phyloP scores from a whole-genome alignment of 2,329 filamentous ascomycete species.

The Neophaeococcomyces mojaviensis region DNA sequence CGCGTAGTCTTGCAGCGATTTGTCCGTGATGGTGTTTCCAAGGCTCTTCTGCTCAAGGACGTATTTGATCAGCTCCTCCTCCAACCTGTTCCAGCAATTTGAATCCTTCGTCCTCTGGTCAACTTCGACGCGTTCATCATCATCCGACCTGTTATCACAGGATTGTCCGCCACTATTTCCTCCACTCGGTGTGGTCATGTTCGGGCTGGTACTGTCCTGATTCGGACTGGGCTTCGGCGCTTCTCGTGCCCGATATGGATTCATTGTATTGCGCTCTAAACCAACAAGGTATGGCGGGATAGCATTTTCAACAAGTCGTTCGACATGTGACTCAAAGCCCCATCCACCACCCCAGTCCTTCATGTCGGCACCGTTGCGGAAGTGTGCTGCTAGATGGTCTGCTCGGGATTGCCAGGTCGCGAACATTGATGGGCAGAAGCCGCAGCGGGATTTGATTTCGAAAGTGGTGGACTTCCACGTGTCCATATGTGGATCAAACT shows the following conservation, averaged over 20 bases:
- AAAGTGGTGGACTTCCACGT: slow-evolving; percentile 46
- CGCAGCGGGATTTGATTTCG: slow-evolving; percentile 40
- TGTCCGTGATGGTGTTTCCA: slow-evolving; percentile 31
- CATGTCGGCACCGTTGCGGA: slow-evolving; percentile 33
- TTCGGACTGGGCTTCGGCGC: background rate
- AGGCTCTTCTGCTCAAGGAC: slow-evolving; percentile 29
- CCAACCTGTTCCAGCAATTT: slow-evolving; percentile 37
- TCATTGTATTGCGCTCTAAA: slow-evolving; percentile 26
- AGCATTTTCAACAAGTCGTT: slow-evolving; percentile 30
- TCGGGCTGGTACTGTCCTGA: background rate
- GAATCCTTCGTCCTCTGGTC: slow-evolving; percentile 22
- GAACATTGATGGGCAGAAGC: slow-evolving; percentile 28
- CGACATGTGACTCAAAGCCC: slow-evolving; percentile 31
- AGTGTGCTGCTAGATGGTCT: slow-evolving; percentile 35
- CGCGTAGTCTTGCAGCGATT: slow-evolving; percentile 27
- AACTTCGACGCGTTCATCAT: slow-evolving; percentile 10
- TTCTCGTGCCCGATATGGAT: slow-evolving; percentile 22
- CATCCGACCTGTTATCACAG: slow-evolving; percentile 9
- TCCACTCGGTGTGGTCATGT: background rate
- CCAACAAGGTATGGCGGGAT: slow-evolving; percentile 32
- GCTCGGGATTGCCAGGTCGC: slow-evolving; percentile 28
- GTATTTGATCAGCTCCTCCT: slow-evolving; percentile 33
- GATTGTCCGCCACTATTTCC: background rate
- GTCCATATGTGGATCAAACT: slow-evolving; percentile 43
- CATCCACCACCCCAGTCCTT: slow-evolving; percentile 32